phyloP scores from a whole-genome alignment of 176 grass and related monocot genomes.

The Chrysopogon serrulatus region DNA sequence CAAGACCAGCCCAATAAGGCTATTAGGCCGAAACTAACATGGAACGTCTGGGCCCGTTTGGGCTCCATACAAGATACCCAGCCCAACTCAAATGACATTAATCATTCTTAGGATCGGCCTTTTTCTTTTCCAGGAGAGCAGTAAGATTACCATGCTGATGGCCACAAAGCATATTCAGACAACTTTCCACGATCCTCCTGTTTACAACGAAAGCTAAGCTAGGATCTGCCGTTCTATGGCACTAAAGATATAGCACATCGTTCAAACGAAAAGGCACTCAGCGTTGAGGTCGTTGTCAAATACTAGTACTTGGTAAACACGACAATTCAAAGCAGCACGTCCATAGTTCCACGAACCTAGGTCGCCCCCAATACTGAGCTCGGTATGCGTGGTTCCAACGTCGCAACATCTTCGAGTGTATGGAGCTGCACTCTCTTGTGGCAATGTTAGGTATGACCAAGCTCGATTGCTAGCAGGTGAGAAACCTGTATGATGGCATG shows the following conservation, averaged over 20 bases:
- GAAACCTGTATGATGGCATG: conserved; percentile 77
- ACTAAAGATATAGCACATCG: not conserved
- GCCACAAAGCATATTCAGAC: not conserved
- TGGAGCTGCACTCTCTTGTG: not conserved
- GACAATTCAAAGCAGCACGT: not conserved
- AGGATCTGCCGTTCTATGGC: not conserved
- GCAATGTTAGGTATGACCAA: conserved; percentile 10
- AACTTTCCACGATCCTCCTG: not conserved
- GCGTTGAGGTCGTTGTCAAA: not conserved
- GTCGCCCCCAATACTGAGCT: not conserved
- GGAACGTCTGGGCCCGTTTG: not conserved
- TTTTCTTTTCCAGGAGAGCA: not conserved
- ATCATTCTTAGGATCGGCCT: not conserved
- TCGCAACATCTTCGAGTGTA: not conserved
- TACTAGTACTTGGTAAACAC: conserved; percentile 9
- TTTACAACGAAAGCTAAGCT: not conserved
- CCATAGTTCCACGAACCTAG: not conserved
- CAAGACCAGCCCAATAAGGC: not conserved
- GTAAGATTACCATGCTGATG: not conserved
- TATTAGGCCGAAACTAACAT: not conserved
- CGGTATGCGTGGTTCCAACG: not conserved
- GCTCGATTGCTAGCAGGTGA: conserved; percentile 43
- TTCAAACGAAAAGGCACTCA: not conserved
- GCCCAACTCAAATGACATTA: not conserved
- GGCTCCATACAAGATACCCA: not conserved